Evolutionary conservation across 1,284 basidiomycete species (phyloP).

Genomic region (Caloboletus inedulis): DNA sequence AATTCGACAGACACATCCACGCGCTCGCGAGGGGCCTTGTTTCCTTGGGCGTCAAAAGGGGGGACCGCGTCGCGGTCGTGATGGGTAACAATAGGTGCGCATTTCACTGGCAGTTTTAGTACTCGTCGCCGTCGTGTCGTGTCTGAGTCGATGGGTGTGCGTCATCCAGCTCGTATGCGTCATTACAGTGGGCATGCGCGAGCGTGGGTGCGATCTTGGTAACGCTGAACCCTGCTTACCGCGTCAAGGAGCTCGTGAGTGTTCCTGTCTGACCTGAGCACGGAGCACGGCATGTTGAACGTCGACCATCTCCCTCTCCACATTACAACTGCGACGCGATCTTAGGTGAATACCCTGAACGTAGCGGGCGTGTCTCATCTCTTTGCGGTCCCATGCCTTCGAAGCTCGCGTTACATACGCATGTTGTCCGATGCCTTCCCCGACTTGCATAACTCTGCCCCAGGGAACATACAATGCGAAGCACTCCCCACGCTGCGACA

Average conservation of each 20-base stretch:
- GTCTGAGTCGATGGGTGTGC: not conserved
- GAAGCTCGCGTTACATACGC: constrained; percentile 59
- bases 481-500: constrained; percentile 63
- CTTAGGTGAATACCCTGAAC: constrained; percentile 58
- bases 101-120: not conserved
- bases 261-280: not conserved
- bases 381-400: constrained; percentile 69
- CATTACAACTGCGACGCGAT: not conserved
- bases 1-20: constrained; percentile 65
- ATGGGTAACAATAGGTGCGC: constrained; percentile 79
- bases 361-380: constrained; percentile 69
- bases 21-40: constrained; percentile 72
- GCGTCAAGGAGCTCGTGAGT: constrained; percentile 65
- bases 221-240: constrained; percentile 81
- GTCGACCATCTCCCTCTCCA: not conserved
- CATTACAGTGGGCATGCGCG: constrained; percentile 81
- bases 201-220: constrained; percentile 77
- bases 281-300: not conserved
- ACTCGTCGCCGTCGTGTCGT: not conserved
- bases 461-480: constrained; percentile 59
- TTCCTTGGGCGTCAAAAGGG: constrained; percentile 67
- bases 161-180: constrained; percentile 63
- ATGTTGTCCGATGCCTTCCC: constrained; percentile 61
- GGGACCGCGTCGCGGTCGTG: constrained; percentile 76
- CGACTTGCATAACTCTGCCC: constrained; percentile 46